These are phyloP conservation scores for Hypoxylon sp. DNA, from an alignment of 2,329 filamentous ascomycete genomes.

Conservation along the genomic window DNA sequence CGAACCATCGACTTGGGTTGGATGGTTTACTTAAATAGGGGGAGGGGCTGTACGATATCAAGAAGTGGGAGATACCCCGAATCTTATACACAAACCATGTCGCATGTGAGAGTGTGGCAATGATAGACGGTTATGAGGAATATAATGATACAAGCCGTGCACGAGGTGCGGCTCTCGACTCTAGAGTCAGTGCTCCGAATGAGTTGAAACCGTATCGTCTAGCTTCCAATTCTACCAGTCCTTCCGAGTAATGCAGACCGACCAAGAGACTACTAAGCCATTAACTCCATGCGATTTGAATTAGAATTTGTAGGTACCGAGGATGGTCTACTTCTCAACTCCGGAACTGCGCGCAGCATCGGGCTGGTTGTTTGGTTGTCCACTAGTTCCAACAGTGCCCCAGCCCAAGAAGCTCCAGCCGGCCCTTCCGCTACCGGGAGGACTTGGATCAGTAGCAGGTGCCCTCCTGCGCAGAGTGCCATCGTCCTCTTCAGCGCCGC, in stretches of 20 bases:
- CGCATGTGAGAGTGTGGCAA: constrained; percentile 22
- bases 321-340: constrained; percentile 41
- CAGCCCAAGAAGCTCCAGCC: constrained; percentile 50
- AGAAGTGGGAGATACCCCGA: constrained; percentile 34
- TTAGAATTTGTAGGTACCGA: constrained; percentile 4
- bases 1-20: neutral
- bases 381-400: constrained; percentile 40
- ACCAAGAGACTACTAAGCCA: constrained; percentile 12
- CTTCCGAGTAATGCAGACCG: constrained; percentile 22
- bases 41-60: constrained; percentile 32
- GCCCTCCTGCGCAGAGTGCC: constrained; percentile 47
- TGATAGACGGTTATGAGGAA: constrained; percentile 33
- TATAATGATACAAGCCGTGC: constrained; percentile 42
- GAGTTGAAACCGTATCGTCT: constrained; percentile 34
- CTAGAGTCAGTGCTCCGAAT: constrained; percentile 19
- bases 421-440: constrained; percentile 45
- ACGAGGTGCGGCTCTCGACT: constrained; percentile 32
- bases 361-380: constrained; percentile 11
- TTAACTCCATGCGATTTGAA: constrained; percentile 40
- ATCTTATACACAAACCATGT: constrained; percentile 18
- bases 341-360: constrained; percentile 45
- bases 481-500: constrained; percentile 67
- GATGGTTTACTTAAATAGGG: neutral
- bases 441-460: constrained; percentile 36
- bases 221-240: constrained; percentile 25